Evolutionary conservation across 2,329 filamentous ascomycete species (phyloP), one percentile per base, ranked within the genome.

Genomic region (Aspergillus pseudotamarii): DNA sequence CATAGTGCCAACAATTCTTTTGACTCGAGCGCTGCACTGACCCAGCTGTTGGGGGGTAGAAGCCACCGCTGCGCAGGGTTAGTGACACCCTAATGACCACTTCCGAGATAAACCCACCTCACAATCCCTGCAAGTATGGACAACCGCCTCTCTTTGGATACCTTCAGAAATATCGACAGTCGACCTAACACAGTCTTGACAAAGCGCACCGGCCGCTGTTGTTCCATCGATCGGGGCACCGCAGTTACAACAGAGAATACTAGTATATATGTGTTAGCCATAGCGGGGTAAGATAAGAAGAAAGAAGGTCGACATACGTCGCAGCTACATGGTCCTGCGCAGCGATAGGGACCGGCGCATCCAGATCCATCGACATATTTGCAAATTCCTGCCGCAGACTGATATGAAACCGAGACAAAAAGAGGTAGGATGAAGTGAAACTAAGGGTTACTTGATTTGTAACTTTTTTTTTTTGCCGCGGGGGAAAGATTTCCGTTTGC

Each of bases 181-280:
- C 71, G 96, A 87, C 79, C 96, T 97, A 76, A 98, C 89, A 79
- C 95, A 98, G 83, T 98, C 94, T 79, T 93, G 93, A 82, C 95
- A 99, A 62, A 97, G 89, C 46, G 95, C 94, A 66, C 93, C 93
- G 59, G 91, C 89, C 30, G 92, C 85, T 16, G 89, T 88, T 21
- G 93, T 97, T 78, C 95, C 95, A 79, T 97, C 94, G 73, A 99
- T 97, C 45, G 94, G 90, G 64, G 92, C 93, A 75, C 94, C 95
- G 79, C 95, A 99, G 85, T 98, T 97, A 83, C 93, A 97, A 81
- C 95, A 99, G 63, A 99, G 91, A 75, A 98, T 97, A n/a, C 89
- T 92, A 64, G 30, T 56, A 59, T 57, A 43, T 61, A 41, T 56
- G 26, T 65, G 50, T 69, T 67, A 69, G 68, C 57, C 21, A 55